Evolutionary conservation across 257 asterid genomes (phyloP).

Genomic region (Scutellaria barbata): DNA sequence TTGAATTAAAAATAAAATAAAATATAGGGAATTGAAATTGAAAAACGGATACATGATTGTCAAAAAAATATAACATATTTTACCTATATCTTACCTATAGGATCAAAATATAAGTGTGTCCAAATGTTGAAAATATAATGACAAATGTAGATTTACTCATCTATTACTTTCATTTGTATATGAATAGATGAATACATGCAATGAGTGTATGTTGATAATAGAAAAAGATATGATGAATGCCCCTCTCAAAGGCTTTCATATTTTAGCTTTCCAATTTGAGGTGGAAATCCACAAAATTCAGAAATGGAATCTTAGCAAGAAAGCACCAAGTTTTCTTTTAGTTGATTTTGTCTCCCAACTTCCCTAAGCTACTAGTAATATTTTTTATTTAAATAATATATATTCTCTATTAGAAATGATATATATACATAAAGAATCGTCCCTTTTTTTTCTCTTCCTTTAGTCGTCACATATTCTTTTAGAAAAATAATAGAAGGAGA

Average conservation of each 20-base stretch:
- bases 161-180: too few relatives aligned
- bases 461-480: not conserved
- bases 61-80: too few relatives aligned
- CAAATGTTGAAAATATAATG: too few relatives aligned
- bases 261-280: conserved; percentile 30
- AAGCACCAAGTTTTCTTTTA: conserved; percentile 46
- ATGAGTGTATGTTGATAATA: conserved; percentile 1
- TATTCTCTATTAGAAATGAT: too few relatives aligned
- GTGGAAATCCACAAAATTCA: conserved; percentile 47
- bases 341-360: conserved; percentile 48
- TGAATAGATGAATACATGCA: too few relatives aligned
- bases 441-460: conserved; percentile 18
- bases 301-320: conserved; percentile 52
- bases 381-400: not conserved
- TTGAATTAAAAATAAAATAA: too few relatives aligned
- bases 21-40: too few relatives aligned
- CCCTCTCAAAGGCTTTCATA: conserved; percentile 31
- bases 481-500: not conserved
- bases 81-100: too few relatives aligned
- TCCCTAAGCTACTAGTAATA: not conserved
- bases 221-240: conserved; percentile 24
- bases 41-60: too few relatives aligned
- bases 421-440: not conserved
- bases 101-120: too few relatives aligned
- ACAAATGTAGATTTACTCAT: too few relatives aligned